Evolutionary conservation across 1,284 basidiomycete genomes (phyloP).

Genomic region (Amylostereum chailletii): DNA sequence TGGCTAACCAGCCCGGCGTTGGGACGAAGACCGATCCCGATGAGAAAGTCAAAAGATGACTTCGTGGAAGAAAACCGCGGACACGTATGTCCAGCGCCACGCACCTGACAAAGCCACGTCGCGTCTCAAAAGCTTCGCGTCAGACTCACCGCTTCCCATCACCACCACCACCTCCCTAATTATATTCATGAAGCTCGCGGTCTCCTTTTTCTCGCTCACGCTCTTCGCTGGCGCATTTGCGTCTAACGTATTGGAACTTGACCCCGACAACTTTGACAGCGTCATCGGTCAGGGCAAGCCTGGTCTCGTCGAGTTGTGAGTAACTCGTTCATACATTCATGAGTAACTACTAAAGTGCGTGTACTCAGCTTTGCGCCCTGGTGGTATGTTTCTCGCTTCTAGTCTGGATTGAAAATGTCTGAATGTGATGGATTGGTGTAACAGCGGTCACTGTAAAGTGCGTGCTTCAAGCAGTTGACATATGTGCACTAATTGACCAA

Average conservation of each 20-base stretch:
- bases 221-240: slow-evolving; percentile 49
- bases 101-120: no score
- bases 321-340: slow-evolving; percentile 12
- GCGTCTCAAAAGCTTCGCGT: neutral
- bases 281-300: slow-evolving; percentile 72
- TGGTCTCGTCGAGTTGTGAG: slow-evolving; percentile 85
- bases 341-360: neutral
- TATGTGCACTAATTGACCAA: slow-evolving; percentile 5
- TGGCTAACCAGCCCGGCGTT: no score
- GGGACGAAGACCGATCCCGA: no score
- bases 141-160: slow-evolving; percentile 15
- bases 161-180: slow-evolving; percentile 11
- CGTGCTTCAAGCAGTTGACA: slow-evolving; percentile 4
- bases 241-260: slow-evolving; percentile 80
- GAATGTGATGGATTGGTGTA: neutral
- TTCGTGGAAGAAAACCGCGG: no score
- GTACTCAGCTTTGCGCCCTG: slow-evolving; percentile 66
- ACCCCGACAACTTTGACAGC: slow-evolving; percentile 67
- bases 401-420: neutral
- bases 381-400: slow-evolving; percentile 47
- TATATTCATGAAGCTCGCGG: slow-evolving; percentile 45
- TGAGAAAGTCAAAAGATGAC: no score
- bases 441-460: slow-evolving; percentile 79
- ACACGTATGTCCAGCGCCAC: no score
- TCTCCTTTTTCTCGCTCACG: slow-evolving; percentile 48